These are phyloP conservation scores for Achaetomium macrosporum DNA, from an alignment of 2,329 filamentous ascomycete species.

Conservation along the genomic window DNA sequence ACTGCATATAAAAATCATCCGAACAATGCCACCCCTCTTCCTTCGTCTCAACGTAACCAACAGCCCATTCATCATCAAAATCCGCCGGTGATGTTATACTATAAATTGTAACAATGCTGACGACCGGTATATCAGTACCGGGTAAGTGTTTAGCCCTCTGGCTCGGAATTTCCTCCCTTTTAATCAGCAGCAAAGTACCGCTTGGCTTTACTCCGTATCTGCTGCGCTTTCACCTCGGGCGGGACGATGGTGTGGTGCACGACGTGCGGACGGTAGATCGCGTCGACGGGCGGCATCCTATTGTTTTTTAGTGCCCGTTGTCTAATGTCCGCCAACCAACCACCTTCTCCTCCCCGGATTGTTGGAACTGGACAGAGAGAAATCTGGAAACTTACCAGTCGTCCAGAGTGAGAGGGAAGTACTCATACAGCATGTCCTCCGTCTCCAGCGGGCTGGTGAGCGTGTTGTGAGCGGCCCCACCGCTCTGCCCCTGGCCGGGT, in stretches of 20 bases:
- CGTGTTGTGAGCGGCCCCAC: background rate
- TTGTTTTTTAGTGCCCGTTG: background rate
- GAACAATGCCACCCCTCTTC: too few species aligned
- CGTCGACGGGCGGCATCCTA: slow-evolving; percentile 81
- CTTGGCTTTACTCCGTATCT: slow-evolving; percentile 60
- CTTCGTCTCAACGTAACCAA: too few species aligned
- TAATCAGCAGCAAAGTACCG: slow-evolving; percentile 65
- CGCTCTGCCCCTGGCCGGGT: background rate
- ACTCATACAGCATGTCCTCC: slow-evolving; percentile 84
- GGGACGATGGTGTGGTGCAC: slow-evolving; percentile 80
- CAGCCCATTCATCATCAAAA: too few species aligned
- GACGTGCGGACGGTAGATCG: slow-evolving; percentile 84
- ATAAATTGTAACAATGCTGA: too few species aligned
- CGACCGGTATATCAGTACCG: too few species aligned
- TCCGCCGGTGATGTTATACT: too few species aligned
- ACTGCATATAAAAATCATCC: too few species aligned
- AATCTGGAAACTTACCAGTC: slow-evolving; percentile 57
- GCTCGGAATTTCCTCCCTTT: background rate
- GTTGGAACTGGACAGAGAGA: background rate
- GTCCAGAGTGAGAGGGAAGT: slow-evolving; percentile 85
- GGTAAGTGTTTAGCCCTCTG: too few species aligned
- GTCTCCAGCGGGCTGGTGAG: slow-evolving; percentile 60
- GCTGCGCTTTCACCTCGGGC: slow-evolving; percentile 63
- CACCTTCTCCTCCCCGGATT: background rate
- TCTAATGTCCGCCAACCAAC: background rate